Base-by-base conservation (phyloP, 2,329 filamentous ascomycete genomes). In the Tolypocladium sp. region DNA sequence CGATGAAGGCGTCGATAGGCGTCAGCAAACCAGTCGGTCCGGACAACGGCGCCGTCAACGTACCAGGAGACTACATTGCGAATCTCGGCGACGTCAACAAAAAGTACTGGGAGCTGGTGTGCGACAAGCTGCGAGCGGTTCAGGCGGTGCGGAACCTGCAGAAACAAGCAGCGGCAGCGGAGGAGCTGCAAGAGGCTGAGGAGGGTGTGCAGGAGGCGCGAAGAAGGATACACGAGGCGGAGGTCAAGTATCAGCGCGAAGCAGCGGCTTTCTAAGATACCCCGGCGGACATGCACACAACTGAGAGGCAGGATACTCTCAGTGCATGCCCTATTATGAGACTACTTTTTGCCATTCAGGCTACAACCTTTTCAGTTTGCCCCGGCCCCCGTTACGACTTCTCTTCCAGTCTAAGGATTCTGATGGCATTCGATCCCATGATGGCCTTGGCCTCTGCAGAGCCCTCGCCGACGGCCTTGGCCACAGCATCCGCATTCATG, bases 401-500 rank as follows among this genome's bases (percentile, higher is more conserved):
- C 37, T 69, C 64, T 20, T 68, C 59, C 20, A 74, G 66, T 15
- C 68, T 64, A 60, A 88, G 69, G 55, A 85, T 76, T 20, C 77
- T 73, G 20, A 82, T 72, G 4, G 85, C 85, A 65, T 88, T 88
- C 2, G 74, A 76, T 7, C 85, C 84, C 73, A 88, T 78, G 12
- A 86, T 80, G 25, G 74, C 79, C n/a, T 76, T 72, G 17, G 78
- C 79, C 17, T 76, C 74, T 8, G 74, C 67, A 17, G 75, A 75
- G 4, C 78, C 76, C 49, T 73, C 70, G 0, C 76, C 77, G 42
- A 85, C 77, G 0, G 82, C 78, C 12, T 73, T 75, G 20, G 75
- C 70, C n/a, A 87, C 83, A 7, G 84, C 84, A 7, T 76, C 71
- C 1, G 72, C 73, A 60, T 80, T 80, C 63, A 77, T 60, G 56